Base-by-base conservation (phyloP, 768 basidiomycete genomes). In the Boletus subparvulus region DNA sequence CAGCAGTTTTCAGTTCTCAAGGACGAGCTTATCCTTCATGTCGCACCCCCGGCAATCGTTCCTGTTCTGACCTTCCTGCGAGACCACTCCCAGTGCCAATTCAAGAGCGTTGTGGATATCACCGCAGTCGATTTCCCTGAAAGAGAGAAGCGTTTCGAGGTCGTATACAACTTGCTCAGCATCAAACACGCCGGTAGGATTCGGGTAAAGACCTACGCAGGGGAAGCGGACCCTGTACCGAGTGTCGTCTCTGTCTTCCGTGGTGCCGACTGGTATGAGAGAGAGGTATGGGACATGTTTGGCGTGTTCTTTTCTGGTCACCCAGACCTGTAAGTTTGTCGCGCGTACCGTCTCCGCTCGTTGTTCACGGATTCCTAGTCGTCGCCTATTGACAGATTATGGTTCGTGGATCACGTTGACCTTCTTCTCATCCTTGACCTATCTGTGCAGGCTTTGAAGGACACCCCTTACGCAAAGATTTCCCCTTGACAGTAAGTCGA, bases 191-290 rank as follows among this genome's bases (percentile, higher is more conserved):
- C 84, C 56, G 89, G 90, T 45, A 80, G 97, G 62, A 91, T 99
- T 69, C 79, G 97, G 55, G 94, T 99, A 61, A 99, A 99, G 82
- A 98, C 97, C 0, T 98, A 95, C 69, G 92, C 94, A 56, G 89
- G 90, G 58, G 97, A 99, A 75, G 87, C 88, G 12, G 89, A 94
- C 64, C 84, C 90, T 36, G 91, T 98, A 3, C 97, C 96, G 1
- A 94, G 90, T 64, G 85, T 81, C 28, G 78, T 83, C 4, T 81
- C 83, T 13, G 57, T 98, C 26, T 99, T 90, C 78, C 81, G 85
- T 48, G 94, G 96, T 57, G 96, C 97, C 7, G 92, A 99, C 68
- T 99, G 97, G 97, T 98, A 97, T 71, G 97, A 99, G 75, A 82
- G 97, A 56, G 97, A 99, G 74, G 87, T 91, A 30, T 99, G 96